Conservation (phyloP, 2,329 filamentous ascomycete genomes). For the Sarocladium oryzae region DNA sequence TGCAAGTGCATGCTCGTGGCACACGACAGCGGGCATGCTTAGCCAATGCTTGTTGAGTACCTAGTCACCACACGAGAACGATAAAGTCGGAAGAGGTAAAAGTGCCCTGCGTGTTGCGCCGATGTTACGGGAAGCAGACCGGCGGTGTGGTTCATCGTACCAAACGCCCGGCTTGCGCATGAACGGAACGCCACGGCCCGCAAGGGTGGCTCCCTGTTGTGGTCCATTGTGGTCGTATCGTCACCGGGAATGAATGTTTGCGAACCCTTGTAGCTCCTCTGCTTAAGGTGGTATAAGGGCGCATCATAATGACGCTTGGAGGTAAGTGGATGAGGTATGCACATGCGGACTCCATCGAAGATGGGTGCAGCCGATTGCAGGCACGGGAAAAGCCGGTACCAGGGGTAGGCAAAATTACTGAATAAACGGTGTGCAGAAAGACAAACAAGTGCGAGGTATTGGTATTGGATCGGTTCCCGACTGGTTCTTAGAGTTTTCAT, state of each 20-base stretch:
- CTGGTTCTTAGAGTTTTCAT: not conserved
- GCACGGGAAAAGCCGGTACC: slow-evolving; percentile 3
- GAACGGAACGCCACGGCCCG: slow-evolving; percentile 3
- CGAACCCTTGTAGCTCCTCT: not conserved
- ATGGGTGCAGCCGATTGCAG: not conserved
- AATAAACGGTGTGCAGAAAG: not conserved
- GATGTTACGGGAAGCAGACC: not conserved
- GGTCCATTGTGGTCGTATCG: not conserved
- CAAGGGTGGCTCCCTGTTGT: not conserved
- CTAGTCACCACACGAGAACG: too few relatives aligned
- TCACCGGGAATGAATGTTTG: not conserved
- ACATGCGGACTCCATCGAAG: not conserved
- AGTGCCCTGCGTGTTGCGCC: too few relatives aligned
- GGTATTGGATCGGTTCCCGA: too few relatives aligned
- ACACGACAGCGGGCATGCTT: too few relatives aligned
- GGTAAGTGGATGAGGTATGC: not conserved
- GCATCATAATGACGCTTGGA: not conserved
- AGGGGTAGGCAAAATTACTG: not conserved
- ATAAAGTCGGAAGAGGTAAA: too few relatives aligned
- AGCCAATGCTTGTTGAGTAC: too few relatives aligned
- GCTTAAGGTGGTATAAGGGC: not conserved
- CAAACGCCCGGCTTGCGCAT: not conserved
- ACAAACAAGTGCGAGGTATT: too few relatives aligned
- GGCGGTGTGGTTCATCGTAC: not conserved
- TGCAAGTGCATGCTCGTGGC: too few relatives aligned